Conservation (phyloP, 176 grass and related monocot genomes). For the Pharus latifolius region DNA sequence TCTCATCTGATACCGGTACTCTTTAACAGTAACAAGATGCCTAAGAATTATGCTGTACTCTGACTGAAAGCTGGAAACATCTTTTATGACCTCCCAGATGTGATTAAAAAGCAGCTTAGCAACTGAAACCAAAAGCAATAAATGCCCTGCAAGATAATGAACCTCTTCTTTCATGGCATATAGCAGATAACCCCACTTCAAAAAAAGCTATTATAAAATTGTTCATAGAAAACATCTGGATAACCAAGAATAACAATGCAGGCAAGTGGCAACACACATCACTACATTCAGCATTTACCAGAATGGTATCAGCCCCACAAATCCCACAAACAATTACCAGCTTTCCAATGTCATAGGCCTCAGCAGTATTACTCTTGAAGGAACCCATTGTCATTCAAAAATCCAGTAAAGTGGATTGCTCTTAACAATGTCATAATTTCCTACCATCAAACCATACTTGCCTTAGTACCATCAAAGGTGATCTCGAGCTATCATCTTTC, state of each 20-base stretch:
- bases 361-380: too few species aligned
- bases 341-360: background rate
- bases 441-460: too few species aligned
- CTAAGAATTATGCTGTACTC: constrained; percentile 70
- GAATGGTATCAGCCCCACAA: background rate
- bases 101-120: constrained; percentile 71
- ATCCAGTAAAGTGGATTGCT: too few species aligned
- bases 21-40: constrained; percentile 51
- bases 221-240: background rate
- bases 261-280: background rate
- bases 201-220: constrained; percentile 6
- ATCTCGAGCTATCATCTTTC: background rate
- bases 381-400: too few species aligned
- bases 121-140: constrained; percentile 44
- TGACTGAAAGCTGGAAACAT: constrained; percentile 49
- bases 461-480: too few species aligned
- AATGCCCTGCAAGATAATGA: constrained; percentile 50
- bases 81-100: constrained; percentile 65
- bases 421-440: too few species aligned
- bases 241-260: background rate
- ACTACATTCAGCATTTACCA: background rate
- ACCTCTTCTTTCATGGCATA: constrained; percentile 4
- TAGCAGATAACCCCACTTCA: background rate
- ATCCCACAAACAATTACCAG: background rate
- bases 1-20: constrained; percentile 81